Conservation (phyloP, 257 asterid genomes). For the Scutellaria minor region DNA sequence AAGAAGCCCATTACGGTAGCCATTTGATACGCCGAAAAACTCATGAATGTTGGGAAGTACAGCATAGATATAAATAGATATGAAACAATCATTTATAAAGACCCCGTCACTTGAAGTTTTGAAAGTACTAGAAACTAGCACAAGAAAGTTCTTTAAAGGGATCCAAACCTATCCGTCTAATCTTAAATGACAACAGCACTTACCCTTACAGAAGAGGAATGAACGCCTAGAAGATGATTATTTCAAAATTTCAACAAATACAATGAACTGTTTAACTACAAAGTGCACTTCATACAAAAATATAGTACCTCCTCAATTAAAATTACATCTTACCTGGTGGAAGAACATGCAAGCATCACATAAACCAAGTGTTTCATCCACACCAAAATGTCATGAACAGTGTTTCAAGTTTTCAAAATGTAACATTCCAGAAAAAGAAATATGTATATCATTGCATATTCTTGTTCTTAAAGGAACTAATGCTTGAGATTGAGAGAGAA, state of each 20-base stretch:
- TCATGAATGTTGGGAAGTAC: conserved; percentile 10
- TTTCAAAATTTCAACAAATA: conserved; percentile 3
- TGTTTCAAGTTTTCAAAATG: neutral
- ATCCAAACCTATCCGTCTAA: conserved; percentile 6
- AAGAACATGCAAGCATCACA: conserved; percentile 15
- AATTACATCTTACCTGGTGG: neutral
- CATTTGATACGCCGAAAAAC: conserved; percentile 12
- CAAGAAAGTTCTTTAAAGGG: conserved; percentile 7
- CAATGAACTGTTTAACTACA: neutral
- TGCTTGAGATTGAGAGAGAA: conserved; percentile 27
- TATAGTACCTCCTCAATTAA: neutral
- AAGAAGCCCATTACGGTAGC: conserved; percentile 7
- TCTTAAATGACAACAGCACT: conserved; percentile 10
- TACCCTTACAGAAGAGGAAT: conserved; percentile 15
- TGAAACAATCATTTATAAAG: conserved; percentile 2
- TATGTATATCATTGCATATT: conserved; percentile 1
- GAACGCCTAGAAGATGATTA: conserved; percentile 20
- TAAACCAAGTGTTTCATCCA: conserved; percentile 6
- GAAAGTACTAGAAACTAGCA: neutral
- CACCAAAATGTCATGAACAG: conserved; percentile 10
- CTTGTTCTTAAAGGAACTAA: conserved; percentile 15
- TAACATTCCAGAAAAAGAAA: neutral
- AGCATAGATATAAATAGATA: neutral
- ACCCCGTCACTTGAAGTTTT: conserved; percentile 18
- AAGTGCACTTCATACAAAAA: conserved; percentile 8